phyloP scores from a whole-genome alignment of 2,329 filamentous ascomycete genomes.

The Harringtonia aguacate region DNA sequence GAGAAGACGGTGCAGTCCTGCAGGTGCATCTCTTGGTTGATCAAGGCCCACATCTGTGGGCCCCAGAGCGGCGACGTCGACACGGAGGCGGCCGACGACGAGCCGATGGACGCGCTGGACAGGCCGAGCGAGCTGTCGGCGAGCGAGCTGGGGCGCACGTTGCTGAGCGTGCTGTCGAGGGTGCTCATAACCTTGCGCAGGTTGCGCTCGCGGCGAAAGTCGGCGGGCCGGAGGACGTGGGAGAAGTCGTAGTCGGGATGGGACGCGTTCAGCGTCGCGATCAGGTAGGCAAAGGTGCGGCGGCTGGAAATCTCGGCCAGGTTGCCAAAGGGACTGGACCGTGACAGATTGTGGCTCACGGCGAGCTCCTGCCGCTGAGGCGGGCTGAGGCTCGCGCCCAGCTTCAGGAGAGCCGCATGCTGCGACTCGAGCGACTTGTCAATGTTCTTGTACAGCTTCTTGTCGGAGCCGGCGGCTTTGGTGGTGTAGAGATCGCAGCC shows the following conservation, averaged over 20 bases:
- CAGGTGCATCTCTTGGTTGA: conserved; percentile 91
- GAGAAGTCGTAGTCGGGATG: conserved; percentile 98
- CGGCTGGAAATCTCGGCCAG: conserved; percentile 81
- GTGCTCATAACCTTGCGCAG: conserved; percentile 74
- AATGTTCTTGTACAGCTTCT: conserved; percentile 95
- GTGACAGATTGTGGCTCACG: conserved; percentile 61
- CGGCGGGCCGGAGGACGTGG: conserved; percentile 74
- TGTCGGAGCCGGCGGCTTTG: conserved; percentile 88
- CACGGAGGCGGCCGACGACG: conserved; percentile 13
- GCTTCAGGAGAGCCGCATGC: conserved; percentile 76
- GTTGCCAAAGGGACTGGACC: conserved; percentile 84
- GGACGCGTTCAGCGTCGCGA: conserved; percentile 91
- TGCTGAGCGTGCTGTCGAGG: conserved; percentile 79
- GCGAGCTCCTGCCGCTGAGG: conserved; percentile 65
- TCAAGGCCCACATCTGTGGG: conserved; percentile 79
- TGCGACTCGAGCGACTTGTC: conserved; percentile 84
- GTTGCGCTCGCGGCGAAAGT: conserved; percentile 79
- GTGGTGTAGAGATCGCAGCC: conserved; percentile 96
- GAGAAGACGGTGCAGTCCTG: conserved; percentile 83
- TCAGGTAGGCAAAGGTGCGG: conserved; percentile 88
- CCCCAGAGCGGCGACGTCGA: conserved; percentile 62
- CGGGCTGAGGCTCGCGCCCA: conserved; percentile 80
- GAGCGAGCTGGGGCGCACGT: conserved; percentile 57
- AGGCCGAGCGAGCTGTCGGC: conserved; percentile 27
- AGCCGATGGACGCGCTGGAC: conserved; percentile 28